Evolutionary conservation across 208 protist genomes (phyloP).

Genomic region (Crithidia fasciculata): DNA sequence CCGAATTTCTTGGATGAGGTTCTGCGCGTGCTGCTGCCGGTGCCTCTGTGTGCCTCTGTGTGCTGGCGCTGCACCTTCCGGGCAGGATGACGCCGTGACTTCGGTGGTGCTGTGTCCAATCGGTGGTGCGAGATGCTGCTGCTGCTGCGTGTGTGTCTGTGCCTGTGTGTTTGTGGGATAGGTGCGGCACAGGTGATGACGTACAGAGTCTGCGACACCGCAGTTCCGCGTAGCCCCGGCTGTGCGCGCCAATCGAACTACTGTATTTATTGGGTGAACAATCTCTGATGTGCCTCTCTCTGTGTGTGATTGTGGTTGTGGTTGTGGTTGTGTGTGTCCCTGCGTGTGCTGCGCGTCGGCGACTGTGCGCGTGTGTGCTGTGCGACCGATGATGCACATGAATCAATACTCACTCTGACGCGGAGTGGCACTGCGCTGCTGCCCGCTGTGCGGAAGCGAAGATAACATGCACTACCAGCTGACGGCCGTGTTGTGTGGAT

Average conservation of each 20-base stretch:
- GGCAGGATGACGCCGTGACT: constrained; percentile 17
- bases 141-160: neutral
- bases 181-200: constrained; percentile 27
- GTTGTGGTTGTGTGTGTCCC: too few species aligned
- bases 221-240: constrained; percentile 23
- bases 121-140: constrained; percentile 31
- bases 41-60: too few species aligned
- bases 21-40: neutral
- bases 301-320: too few species aligned
- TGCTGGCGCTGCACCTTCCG: constrained; percentile 11
- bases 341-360: neutral
- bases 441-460: constrained; percentile 43
- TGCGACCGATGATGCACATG: constrained; percentile 40
- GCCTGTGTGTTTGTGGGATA: neutral
- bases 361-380: neutral
- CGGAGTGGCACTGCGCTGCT: constrained; percentile 24
- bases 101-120: constrained; percentile 29
- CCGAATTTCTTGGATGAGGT: constrained; percentile 29
- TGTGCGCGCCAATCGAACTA: constrained; percentile 19
- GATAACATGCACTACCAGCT: constrained; percentile 73
- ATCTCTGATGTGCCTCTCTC: constrained; percentile 31
- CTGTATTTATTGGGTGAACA: constrained; percentile 46
- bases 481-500: constrained; percentile 11
- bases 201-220: constrained; percentile 34
- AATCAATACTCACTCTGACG: constrained; percentile 64